Conservation (phyloP, 139 green algal genomes). For the Chlorella sp. region DNA sequence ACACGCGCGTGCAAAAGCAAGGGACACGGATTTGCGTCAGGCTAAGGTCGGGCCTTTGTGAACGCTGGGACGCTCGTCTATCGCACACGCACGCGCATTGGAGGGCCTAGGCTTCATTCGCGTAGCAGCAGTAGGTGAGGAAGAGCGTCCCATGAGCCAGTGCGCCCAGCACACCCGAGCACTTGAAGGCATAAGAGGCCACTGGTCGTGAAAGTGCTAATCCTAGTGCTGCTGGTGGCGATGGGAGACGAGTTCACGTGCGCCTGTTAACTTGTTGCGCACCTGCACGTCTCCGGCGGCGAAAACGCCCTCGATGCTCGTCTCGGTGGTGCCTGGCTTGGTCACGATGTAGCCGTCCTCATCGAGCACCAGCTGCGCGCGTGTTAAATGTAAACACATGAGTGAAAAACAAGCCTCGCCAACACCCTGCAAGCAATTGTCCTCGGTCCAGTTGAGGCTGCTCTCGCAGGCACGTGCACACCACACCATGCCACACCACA, state of each 20-base stretch:
- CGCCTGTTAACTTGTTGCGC: slow-evolving; percentile 15
- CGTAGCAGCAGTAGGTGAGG: not conserved
- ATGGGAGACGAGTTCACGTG: not conserved
- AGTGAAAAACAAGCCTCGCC: no score
- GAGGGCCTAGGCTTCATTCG: not conserved
- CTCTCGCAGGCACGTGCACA: not conserved
- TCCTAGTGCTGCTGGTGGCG: no score
- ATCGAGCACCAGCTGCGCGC: slow-evolving; percentile 53
- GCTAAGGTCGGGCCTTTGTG: not conserved
- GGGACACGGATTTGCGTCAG: not conserved
- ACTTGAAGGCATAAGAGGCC: not conserved
- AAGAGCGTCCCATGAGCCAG: not conserved
- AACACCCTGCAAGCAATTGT: no score
- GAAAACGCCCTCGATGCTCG: slow-evolving; percentile 63
- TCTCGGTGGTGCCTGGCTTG: slow-evolving; percentile 45
- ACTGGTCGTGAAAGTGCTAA: no score
- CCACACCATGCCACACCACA: no score
- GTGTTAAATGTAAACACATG: no score
- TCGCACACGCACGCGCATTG: no score
- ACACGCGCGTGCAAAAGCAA: not conserved
- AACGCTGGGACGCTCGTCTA: not conserved
- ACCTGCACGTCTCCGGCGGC: slow-evolving; percentile 66
- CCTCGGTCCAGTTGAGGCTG: not conserved
- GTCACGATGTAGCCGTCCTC: slow-evolving; percentile 67
- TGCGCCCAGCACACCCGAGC: not conserved